A percentile compares a stretch with the other conserved stretches of the same genome.
phyloP scores from a whole-genome alignment of 345 rosid species.

The Salix exigua region DNA sequence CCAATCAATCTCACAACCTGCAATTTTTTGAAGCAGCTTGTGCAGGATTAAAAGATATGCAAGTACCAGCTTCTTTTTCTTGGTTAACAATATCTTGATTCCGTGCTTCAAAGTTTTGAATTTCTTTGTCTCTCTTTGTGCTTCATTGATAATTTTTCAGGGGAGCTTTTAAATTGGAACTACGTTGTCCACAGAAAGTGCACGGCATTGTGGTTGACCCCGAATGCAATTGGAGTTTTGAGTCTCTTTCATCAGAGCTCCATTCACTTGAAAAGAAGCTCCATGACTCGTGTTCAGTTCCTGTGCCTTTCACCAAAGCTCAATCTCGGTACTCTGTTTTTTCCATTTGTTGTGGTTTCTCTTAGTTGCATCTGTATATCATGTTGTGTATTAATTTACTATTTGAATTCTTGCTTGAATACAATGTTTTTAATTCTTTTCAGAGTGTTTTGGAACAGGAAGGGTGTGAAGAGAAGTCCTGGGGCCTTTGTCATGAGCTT shows the following conservation, averaged over 20 bases:
- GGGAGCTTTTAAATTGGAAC: constrained; percentile 59
- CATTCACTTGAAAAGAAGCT: constrained; percentile 62
- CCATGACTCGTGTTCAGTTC: constrained; percentile 33
- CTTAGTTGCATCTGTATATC: background rate
- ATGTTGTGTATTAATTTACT: no score
- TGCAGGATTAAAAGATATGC: no score
- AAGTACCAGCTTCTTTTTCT: background rate
- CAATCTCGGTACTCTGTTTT: constrained; percentile 35
- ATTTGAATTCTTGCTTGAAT: no score
- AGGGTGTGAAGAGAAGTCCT: constrained; percentile 30
- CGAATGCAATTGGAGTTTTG: constrained; percentile 71
- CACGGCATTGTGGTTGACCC: constrained; percentile 65
- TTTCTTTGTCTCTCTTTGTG: background rate
- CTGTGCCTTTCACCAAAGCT: constrained; percentile 43
- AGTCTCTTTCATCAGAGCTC: constrained; percentile 53
- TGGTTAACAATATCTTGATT: background rate
- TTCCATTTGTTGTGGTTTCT: background rate
- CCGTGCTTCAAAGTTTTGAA: background rate
- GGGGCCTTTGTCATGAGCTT: constrained; percentile 59
- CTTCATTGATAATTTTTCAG: constrained; percentile 24
- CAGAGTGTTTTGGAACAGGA: constrained; percentile 23
- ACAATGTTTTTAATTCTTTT: background rate
- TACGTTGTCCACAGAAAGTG: constrained; percentile 50
- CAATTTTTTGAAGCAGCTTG: no score
- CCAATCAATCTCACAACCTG: no score